Evolutionary conservation across 1,284 basidiomycete genomes (phyloP).

Genomic region (Ceratobasidium sp.): DNA sequence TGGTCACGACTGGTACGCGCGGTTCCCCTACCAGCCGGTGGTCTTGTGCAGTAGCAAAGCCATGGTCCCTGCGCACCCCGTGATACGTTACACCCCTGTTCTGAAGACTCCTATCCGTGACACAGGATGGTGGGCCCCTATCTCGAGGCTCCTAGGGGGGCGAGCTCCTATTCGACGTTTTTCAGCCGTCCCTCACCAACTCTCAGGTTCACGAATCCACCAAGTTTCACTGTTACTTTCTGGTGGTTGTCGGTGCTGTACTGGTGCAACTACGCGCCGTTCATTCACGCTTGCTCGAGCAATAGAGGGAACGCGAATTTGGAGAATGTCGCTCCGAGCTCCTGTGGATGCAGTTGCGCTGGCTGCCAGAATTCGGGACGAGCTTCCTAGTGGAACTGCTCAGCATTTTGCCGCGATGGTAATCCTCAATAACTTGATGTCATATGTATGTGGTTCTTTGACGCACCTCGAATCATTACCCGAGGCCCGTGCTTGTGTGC

Average conservation of each 20-base stretch:
- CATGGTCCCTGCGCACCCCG: neutral
- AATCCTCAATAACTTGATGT: conserved; percentile 12
- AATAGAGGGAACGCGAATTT: neutral
- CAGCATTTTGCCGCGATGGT: conserved; percentile 34
- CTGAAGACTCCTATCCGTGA: neutral
- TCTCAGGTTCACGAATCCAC: neutral
- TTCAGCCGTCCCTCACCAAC: neutral
- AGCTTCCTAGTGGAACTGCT: conserved; percentile 25
- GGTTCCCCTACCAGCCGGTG: conserved; percentile 13
- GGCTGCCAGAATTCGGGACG: conserved; percentile 12
- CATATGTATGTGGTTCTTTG: conserved; percentile 16
- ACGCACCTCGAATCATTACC: neutral
- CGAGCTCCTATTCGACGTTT: neutral
- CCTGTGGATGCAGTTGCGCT: conserved; percentile 16
- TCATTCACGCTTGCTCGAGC: neutral
- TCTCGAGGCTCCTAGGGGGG: neutral
- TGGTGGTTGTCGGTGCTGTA: neutral
- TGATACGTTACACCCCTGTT: neutral
- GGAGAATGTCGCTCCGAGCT: neutral
- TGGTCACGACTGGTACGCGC: neutral
- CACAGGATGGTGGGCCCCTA: neutral
- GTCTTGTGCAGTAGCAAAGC: conserved; percentile 4
- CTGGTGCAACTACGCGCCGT: neutral
- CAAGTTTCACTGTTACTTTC: neutral
- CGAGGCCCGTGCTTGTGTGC: neutral